A percentile compares a stretch with the other conserved stretches of the same genome.
These are phyloP conservation scores for Aulographum hederae DNA, from an alignment of 2,329 filamentous ascomycete species.

Conservation along the genomic window DNA sequence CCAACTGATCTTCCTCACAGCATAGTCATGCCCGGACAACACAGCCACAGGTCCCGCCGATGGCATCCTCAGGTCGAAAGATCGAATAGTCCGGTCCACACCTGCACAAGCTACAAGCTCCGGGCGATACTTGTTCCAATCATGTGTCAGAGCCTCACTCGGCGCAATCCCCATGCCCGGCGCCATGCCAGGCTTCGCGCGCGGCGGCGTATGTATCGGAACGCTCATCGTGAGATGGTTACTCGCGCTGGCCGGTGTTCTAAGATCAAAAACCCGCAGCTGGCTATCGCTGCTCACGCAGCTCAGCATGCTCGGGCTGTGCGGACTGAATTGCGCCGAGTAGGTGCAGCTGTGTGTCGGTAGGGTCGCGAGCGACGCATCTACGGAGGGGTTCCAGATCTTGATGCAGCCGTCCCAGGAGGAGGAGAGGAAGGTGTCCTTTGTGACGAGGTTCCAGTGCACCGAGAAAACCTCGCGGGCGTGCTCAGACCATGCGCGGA, in stretches of 20 bases:
- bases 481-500: constrained; percentile 87
- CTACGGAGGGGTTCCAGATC: constrained; percentile 74
- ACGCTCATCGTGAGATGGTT: constrained; percentile 76
- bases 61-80: constrained; percentile 67
- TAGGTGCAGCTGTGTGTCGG: constrained; percentile 92
- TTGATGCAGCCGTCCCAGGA: constrained; percentile 96
- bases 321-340: constrained; percentile 76
- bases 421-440: constrained; percentile 76
- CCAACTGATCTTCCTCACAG: constrained; percentile 72
- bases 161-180: constrained; percentile 34
- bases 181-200: constrained; percentile 26
- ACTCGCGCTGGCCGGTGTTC: constrained; percentile 66
- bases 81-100: constrained; percentile 72
- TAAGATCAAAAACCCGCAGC: constrained; percentile 77
- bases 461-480: constrained; percentile 85
- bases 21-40: constrained; percentile 78
- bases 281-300: constrained; percentile 80
- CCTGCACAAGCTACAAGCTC: constrained; percentile 73
- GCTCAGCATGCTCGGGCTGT: constrained; percentile 69
- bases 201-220: constrained; percentile 57
- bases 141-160: constrained; percentile 76
- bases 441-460: constrained; percentile 78
- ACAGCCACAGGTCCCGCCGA: constrained; percentile 52
- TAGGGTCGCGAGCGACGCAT: constrained; percentile 61
- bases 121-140: constrained; percentile 97